A percentile compares a stretch with the other conserved stretches of the same genome.
These are phyloP conservation scores for Aeminium ludgeri DNA, from an alignment of 495 filamentous ascomycete species.

Conservation along the genomic window DNA sequence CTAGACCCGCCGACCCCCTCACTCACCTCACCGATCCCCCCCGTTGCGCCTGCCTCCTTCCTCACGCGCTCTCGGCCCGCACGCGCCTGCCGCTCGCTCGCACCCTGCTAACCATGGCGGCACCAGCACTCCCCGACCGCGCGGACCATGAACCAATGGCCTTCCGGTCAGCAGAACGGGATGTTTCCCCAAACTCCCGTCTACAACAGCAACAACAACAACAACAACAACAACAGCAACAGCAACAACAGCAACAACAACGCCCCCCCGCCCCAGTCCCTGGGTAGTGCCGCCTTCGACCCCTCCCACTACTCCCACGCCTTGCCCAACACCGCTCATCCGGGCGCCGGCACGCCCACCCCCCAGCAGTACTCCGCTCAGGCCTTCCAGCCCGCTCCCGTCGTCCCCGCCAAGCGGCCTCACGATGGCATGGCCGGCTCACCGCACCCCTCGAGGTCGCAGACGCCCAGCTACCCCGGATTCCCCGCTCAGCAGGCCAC, in stretches of 20 bases:
- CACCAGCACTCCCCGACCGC: neutral
- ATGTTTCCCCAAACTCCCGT: conserved; percentile 1
- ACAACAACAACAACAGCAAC: conserved; percentile 4
- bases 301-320: conserved; percentile 40
- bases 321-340: conserved; percentile 71
- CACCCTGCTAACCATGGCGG: conserved; percentile 1
- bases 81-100: no score
- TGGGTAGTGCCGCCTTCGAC: no score
- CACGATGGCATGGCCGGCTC: conserved; percentile 71
- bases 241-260: neutral
- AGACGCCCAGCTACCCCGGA: conserved; percentile 66
- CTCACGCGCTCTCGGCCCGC: neutral
- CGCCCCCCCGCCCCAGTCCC: conserved; percentile 8
- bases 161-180: conserved; percentile 3
- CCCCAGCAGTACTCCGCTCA: conserved; percentile 57
- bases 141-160: conserved; percentile 13
- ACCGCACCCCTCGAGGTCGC: conserved; percentile 61
- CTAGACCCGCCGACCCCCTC: neutral
- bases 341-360: conserved; percentile 63
- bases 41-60: neutral
- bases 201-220: conserved; percentile 5
- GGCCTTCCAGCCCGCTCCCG: conserved; percentile 61
- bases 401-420: conserved; percentile 76
- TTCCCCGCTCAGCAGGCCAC: conserved; percentile 44
- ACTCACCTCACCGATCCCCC: neutral